These are phyloP conservation scores for Trichoderma semiorbis DNA, from an alignment of 2,329 filamentous ascomycete species.

Conservation along the genomic window DNA sequence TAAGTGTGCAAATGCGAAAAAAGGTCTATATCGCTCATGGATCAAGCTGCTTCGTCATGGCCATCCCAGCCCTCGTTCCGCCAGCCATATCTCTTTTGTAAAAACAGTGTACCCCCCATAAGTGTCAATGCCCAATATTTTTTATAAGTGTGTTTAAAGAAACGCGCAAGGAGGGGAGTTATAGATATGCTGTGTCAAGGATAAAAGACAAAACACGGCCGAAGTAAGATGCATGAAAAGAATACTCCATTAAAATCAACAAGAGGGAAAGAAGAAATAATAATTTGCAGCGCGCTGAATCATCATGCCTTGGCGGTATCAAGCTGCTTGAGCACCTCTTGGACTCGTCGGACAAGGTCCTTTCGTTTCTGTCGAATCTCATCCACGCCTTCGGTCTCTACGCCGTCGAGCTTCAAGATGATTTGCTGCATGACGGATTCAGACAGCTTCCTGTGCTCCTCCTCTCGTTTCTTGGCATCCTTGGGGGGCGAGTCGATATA, in stretches of 20 bases:
- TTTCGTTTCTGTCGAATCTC: conserved; percentile 65
- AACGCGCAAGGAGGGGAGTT: background rate
- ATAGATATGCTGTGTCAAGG: background rate
- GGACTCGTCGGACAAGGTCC: conserved; percentile 68
- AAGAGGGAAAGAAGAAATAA: background rate
- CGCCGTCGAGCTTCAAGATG: conserved; percentile 70
- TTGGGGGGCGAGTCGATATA: conserved; percentile 61
- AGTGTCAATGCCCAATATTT: background rate
- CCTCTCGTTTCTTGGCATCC: conserved; percentile 64
- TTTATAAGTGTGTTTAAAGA: background rate
- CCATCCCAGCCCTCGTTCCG: background rate
- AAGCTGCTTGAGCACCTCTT: conserved; percentile 61
- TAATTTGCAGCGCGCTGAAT: background rate
- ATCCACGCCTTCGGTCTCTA: conserved; percentile 68
- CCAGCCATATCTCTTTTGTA: conserved; percentile 1
- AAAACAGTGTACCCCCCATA: background rate
- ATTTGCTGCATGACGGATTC: conserved; percentile 76
- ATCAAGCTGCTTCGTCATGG: background rate
- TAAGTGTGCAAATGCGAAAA: background rate
- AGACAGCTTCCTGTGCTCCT: conserved; percentile 70
- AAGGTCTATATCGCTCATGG: conserved; percentile 10
- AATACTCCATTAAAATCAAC: background rate
- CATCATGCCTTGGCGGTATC: conserved; percentile 45
- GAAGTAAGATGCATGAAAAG: background rate
- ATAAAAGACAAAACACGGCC: background rate